Conservation (phyloP, 257 asterid genomes). For the Marsdenia floribunda region DNA sequence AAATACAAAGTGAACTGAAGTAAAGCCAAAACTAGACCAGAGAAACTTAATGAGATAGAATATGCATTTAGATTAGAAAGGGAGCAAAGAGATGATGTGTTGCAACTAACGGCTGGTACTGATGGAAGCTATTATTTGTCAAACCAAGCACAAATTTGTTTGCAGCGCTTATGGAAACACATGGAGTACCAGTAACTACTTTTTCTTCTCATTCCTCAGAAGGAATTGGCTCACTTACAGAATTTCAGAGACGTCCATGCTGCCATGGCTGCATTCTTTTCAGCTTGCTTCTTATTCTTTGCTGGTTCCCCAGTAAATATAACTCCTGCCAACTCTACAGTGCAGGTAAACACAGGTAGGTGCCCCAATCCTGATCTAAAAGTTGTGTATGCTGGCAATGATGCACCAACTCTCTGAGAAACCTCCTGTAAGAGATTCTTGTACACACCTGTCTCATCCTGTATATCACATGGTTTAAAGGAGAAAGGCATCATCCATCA, state of each 20-base stretch:
- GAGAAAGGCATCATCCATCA: neutral
- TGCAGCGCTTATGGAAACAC: neutral
- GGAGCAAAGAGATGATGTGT: neutral
- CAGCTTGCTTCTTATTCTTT: slow-evolving; percentile 54
- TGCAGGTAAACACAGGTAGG: slow-evolving; percentile 44
- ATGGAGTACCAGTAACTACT: neutral
- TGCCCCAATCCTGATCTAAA: slow-evolving; percentile 48
- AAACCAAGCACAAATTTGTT: neutral
- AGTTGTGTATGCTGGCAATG: slow-evolving; percentile 39
- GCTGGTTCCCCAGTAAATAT: slow-evolving; percentile 49
- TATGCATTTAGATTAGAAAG: neutral
- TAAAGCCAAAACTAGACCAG: neutral
- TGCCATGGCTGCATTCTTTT: slow-evolving; percentile 53
- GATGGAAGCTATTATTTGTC: neutral
- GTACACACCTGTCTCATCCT: slow-evolving; percentile 56
- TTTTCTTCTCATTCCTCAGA: slow-evolving; percentile 7
- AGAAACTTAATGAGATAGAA: neutral
- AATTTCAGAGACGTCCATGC: slow-evolving; percentile 54
- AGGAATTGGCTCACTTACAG: slow-evolving; percentile 25
- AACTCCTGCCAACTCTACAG: slow-evolving; percentile 45
- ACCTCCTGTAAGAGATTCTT: slow-evolving; percentile 53
- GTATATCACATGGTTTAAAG: slow-evolving; percentile 9
- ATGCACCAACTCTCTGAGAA: slow-evolving; percentile 51
- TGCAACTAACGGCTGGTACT: neutral
- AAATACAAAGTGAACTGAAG: neutral